Evolutionary conservation across 192 early-diverging fungal species (phyloP).

Genomic region (Coemansia sp.): DNA sequence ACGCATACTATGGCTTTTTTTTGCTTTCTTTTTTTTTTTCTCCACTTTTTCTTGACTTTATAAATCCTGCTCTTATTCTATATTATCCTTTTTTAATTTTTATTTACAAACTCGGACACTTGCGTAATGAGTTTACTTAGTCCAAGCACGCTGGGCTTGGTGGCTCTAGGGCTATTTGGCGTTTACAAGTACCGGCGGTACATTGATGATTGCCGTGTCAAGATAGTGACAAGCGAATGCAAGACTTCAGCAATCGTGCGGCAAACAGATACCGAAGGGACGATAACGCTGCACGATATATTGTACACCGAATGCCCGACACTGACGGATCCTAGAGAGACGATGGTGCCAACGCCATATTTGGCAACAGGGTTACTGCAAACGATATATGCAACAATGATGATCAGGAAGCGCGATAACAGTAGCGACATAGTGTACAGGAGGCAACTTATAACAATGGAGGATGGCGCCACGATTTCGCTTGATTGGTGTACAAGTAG

Average conservation of each 20-base stretch:
- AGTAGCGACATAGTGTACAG: slow-evolving; percentile 19
- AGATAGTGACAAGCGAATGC: slow-evolving; percentile 26
- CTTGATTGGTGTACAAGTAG: slow-evolving; percentile 76
- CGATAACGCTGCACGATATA: slow-evolving; percentile 34
- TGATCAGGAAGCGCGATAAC: slow-evolving; percentile 48
- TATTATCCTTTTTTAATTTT: too few species aligned
- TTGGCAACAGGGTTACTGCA: slow-evolving; percentile 78
- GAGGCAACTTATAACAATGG: slow-evolving; percentile 59
- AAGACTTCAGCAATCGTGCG: slow-evolving; percentile 41
- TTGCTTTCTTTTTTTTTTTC: too few species aligned
- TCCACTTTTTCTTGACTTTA: too few species aligned
- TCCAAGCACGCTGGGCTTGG: slow-evolving; percentile 26
- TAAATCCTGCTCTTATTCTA: too few species aligned
- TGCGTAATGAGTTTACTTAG: not conserved
- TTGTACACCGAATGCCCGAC: slow-evolving; percentile 56
- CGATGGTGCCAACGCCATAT: slow-evolving; percentile 72
- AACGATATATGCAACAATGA: slow-evolving; percentile 54
- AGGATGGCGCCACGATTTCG: slow-evolving; percentile 83
- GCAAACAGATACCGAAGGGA: slow-evolving; percentile 26
- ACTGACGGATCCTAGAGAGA: slow-evolving; percentile 55
- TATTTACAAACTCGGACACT: too few species aligned
- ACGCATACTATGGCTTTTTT: too few species aligned
- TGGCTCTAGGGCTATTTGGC: slow-evolving; percentile 18
- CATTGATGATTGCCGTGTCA: slow-evolving; percentile 33
- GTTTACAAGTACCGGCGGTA: slow-evolving; percentile 20